Evolutionary conservation across 768 basidiomycete species (phyloP), one percentile per base, ranked within the genome.

Genomic region (Lactarius psammicola): DNA sequence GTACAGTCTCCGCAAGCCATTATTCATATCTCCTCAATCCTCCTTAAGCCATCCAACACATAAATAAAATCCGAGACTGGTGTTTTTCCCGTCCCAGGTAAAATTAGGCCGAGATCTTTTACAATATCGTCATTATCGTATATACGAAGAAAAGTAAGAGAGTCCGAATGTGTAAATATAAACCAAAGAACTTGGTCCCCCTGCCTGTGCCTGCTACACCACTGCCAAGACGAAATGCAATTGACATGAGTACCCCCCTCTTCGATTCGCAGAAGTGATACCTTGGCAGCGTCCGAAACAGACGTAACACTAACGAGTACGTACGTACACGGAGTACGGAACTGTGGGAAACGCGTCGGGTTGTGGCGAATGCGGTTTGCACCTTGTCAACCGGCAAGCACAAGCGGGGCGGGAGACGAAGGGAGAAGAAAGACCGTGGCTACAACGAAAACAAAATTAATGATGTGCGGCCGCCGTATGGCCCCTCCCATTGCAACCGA

Each of bases 341-440:
- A 49, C 46, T 23, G 26, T 26, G 46, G 23, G 23, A 49, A 49
- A 44, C 44, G 20, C 23, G 13, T 51, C 13, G 23, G n/a, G 26
- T 0, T 13, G 13, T 2, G 23, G 23, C 8, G 23, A 51, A 10
- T n/a, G n/a, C 9, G 44, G 10, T 46, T n/a, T 31, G 53, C 31
- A 60, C 59, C 33, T 13, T 55, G 26, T 33, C 56, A 49, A 57
- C 26, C 31, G 51, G 60, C 36, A 51, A 56, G n/a, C 28, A 42
- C 56, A 38, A 62, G 56, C 61, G 49, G 36, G 44, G 20, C 28
- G n/a, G 36, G 55, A 51, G 23, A 26, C 13, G 49, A 33, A 53
- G 28, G 28, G 26, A 4, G 15, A 26, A 60, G 9, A n/a, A 28
- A 11, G 1, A 20, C n/a, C 31, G 17, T 30, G 23, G 44, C n/a